phyloP scores from a whole-genome alignment of 805 yeast genomes.

The Ogataea dorogensis region DNA sequence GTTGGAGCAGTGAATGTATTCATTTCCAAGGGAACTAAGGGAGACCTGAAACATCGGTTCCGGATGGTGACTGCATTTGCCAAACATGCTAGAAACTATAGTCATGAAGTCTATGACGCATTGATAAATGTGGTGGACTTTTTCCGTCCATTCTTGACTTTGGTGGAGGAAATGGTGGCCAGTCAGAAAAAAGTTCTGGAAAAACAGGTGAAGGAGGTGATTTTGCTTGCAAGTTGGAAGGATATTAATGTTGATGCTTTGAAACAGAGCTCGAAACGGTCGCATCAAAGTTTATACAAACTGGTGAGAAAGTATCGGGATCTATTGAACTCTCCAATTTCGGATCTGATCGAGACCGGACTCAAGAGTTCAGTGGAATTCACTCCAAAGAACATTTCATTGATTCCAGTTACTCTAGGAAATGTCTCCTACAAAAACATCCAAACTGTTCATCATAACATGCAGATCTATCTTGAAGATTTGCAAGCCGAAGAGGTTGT shows the following conservation, averaged over 20 bases:
- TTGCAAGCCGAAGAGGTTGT: constrained; percentile 42
- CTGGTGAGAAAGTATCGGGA: constrained; percentile 77
- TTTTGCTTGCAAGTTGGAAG: constrained; percentile 92
- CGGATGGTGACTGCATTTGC: constrained; percentile 62
- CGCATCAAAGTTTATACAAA: constrained; percentile 83
- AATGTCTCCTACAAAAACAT: constrained; percentile 49
- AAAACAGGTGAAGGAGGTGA: constrained; percentile 81
- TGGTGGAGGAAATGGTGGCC: constrained; percentile 45
- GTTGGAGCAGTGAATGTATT: constrained; percentile 68
- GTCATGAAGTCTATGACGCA: constrained; percentile 36
- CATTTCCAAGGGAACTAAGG: constrained; percentile 70
- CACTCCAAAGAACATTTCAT: constrained; percentile 6
- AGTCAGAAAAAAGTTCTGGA: constrained; percentile 55
- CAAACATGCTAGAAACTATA: constrained; percentile 44
- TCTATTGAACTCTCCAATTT: constrained; percentile 50
- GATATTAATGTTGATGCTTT: constrained; percentile 92
- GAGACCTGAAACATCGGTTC: constrained; percentile 67
- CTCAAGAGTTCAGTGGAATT: constrained; percentile 24
- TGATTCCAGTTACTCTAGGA: background rate
- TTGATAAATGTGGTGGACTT: constrained; percentile 58
- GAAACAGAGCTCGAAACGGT: constrained; percentile 87
- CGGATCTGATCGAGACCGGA: constrained; percentile 60
- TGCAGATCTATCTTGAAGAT: constrained; percentile 46
- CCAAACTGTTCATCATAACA: constrained; percentile 49
- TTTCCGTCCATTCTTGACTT: constrained; percentile 62